phyloP scores from a whole-genome alignment of 441 rosid genomes.

The Omphalea diandra region DNA sequence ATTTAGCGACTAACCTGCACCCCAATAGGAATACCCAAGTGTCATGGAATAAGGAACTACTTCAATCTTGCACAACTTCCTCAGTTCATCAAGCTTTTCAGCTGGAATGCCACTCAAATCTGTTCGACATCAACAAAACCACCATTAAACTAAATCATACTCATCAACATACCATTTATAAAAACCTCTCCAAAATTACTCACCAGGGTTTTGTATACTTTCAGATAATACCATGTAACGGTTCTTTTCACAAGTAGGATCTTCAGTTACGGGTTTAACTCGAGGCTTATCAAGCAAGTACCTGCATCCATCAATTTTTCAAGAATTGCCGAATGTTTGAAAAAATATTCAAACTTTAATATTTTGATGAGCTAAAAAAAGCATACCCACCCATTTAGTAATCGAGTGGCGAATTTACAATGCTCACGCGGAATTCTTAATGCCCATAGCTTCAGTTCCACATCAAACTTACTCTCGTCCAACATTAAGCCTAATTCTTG shows the following conservation, averaged over 20 bases:
- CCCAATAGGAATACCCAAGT: slow-evolving; percentile 92
- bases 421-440: slow-evolving; percentile 78
- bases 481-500: too few species aligned
- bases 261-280: slow-evolving; percentile 77
- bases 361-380: not conserved
- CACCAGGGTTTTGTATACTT: slow-evolving; percentile 55
- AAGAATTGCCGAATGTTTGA: too few species aligned
- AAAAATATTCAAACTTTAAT: too few species aligned
- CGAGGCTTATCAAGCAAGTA: slow-evolving; percentile 81
- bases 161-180: not conserved
- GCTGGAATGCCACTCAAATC: slow-evolving; percentile 70
- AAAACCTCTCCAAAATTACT: slow-evolving; percentile 8
- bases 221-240: slow-evolving; percentile 78
- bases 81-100: slow-evolving; percentile 56
- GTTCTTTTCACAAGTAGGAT: slow-evolving; percentile 56
- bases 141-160: slow-evolving; percentile 5
- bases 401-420: slow-evolving; percentile 58
- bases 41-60: slow-evolving; percentile 71
- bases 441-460: slow-evolving; percentile 65
- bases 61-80: slow-evolving; percentile 56
- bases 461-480: slow-evolving; percentile 77
- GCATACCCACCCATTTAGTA: slow-evolving; percentile 69
- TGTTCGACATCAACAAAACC: slow-evolving; percentile 37
- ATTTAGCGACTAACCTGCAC: slow-evolving; percentile 79
- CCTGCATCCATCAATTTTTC: too few species aligned